These are phyloP conservation scores for Ogataea thermomethanolica DNA, from an alignment of 805 yeast genomes.

Conservation along the genomic window DNA sequence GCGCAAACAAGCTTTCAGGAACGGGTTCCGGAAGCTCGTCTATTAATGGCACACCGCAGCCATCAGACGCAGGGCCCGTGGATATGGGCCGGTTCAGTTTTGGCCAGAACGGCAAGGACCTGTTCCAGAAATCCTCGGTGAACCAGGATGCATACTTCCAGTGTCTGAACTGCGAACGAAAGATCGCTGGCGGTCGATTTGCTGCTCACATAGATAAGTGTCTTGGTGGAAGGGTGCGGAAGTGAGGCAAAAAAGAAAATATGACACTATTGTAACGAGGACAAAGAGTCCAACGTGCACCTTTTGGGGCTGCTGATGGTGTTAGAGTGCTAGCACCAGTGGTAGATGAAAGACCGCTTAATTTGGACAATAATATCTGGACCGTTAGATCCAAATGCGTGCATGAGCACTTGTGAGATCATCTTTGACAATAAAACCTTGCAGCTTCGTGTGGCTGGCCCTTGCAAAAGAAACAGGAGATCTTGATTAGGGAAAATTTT, in stretches of 20 bases:
- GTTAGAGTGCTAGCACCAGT: no score
- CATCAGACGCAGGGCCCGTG: slow-evolving; percentile 15
- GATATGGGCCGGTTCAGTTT: slow-evolving; percentile 32
- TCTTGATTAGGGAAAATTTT: neutral
- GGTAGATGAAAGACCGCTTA: neutral
- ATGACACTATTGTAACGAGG: neutral
- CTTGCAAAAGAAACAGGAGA: slow-evolving; percentile 1
- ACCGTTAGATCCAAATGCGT: neutral
- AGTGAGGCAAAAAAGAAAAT: slow-evolving; percentile 22
- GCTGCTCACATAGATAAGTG: slow-evolving; percentile 94
- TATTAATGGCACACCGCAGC: slow-evolving; percentile 23
- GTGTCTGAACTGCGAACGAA: slow-evolving; percentile 80
- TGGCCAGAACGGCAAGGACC: slow-evolving; percentile 30
- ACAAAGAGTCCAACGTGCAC: no score
- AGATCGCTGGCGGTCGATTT: slow-evolving; percentile 85
- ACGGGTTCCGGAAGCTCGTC: slow-evolving; percentile 11
- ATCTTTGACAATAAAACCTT: slow-evolving; percentile 1
- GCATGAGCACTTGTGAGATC: neutral
- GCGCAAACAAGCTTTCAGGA: no score
- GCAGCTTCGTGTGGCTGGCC: slow-evolving; percentile 6
- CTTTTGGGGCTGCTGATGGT: no score
- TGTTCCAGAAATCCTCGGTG: slow-evolving; percentile 20
- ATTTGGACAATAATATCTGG: neutral
- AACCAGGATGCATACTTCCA: slow-evolving; percentile 51
- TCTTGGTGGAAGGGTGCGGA: slow-evolving; percentile 63